These are phyloP conservation scores for Abrus precatorius DNA, from an alignment of 306 rosid species.

Conservation along the genomic window DNA sequence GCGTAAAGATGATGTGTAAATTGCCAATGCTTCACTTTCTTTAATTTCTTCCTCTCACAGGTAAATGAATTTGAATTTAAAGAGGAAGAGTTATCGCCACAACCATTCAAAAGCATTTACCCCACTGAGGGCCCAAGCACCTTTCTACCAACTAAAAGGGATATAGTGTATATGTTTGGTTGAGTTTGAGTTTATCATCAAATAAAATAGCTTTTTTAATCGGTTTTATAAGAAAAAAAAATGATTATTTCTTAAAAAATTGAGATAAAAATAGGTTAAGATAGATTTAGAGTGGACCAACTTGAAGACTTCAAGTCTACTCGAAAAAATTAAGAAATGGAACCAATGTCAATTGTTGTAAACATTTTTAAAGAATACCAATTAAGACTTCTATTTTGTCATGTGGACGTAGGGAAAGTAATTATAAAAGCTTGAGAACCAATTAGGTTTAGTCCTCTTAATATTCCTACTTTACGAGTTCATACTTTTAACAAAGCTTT, in stretches of 20 bases:
- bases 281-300: not conserved
- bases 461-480: conserved; percentile 19
- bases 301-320: not conserved
- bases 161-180: too few species aligned
- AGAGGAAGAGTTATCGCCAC: not conserved
- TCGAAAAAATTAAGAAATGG: not conserved
- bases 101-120: conserved; percentile 50
- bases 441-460: not conserved
- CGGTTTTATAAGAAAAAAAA: too few species aligned
- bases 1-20: conserved; percentile 29
- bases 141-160: not conserved
- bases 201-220: too few species aligned
- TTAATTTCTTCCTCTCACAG: not conserved
- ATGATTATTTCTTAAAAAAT: too few species aligned
- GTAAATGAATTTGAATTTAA: conserved; percentile 5
- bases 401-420: conserved; percentile 5
- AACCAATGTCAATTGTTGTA: conserved; percentile 8
- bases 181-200: too few species aligned
- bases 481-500: not conserved
- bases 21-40: not conserved
- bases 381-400: conserved; percentile 5
- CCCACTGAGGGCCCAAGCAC: conserved; percentile 21
- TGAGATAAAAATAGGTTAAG: not conserved
- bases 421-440: conserved; percentile 13
- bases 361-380: not conserved